Percentiles rank a stretch among this genome's conserved stretches.
Evolutionary conservation across 345 rosid genomes (phyloP).

Genomic region (Barbarea vulgaris): DNA sequence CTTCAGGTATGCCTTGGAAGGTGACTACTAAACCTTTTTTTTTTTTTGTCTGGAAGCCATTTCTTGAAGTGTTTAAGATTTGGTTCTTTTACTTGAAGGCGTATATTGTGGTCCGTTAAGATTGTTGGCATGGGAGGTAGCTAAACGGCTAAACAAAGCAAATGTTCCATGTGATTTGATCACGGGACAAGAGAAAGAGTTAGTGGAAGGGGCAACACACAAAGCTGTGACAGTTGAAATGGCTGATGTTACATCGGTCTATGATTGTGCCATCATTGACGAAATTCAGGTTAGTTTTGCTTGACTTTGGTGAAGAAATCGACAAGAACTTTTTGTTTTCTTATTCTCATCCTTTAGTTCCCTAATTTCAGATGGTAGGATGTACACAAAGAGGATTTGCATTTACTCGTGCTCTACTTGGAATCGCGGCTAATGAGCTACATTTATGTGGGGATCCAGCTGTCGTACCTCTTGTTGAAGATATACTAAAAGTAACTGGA

Average conservation of each 20-base stretch:
- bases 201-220: slow-evolving; percentile 88
- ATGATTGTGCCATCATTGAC: slow-evolving; percentile 83
- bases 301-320: not conserved
- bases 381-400: slow-evolving; percentile 84
- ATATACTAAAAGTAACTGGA: slow-evolving; percentile 74
- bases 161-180: slow-evolving; percentile 86
- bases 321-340: not conserved
- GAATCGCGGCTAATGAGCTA: slow-evolving; percentile 81
- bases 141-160: slow-evolving; percentile 80
- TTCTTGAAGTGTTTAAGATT: slow-evolving; percentile 4
- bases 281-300: slow-evolving; percentile 76
- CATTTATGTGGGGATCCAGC: slow-evolving; percentile 97
- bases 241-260: slow-evolving; percentile 73
- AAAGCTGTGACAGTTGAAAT: slow-evolving; percentile 94
- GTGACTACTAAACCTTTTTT: not conserved
- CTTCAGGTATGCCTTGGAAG: slow-evolving; percentile 63
- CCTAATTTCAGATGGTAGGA: slow-evolving; percentile 68
- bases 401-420: slow-evolving; percentile 90
- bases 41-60: not conserved
- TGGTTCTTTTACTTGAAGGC: slow-evolving; percentile 49
- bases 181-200: slow-evolving; percentile 91
- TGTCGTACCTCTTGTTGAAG: slow-evolving; percentile 77
- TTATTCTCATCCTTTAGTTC: not conserved
- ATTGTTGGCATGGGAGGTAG: slow-evolving; percentile 96
- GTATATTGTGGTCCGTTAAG: slow-evolving; percentile 97